Base-by-base conservation (phyloP, 257 asterid species). In the Scutellaria barbata region DNA sequence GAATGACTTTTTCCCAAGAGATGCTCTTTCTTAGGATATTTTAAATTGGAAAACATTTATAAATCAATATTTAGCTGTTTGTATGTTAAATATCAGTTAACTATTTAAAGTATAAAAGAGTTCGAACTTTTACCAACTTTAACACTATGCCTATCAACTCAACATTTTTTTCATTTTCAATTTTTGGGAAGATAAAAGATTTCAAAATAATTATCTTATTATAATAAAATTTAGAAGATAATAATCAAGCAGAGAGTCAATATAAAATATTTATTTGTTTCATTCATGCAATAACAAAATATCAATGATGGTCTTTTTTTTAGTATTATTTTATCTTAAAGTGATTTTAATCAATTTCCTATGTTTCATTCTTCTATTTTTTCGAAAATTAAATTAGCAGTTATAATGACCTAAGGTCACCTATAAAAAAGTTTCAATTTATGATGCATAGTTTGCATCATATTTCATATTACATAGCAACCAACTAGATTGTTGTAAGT, bases 381-480 rank as follows among this genome's bases (percentile, higher is more conserved):
- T 30, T 30, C 35, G 2, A 4, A 4, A 30, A n/a, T 22, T 22
- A 22, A 22, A 22, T 22, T 22, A 22, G 25, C 25, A 22, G 25
- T 22, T 22, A 66, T 22, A 3, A 66, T 30, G 45, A 47, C 30
- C 41, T 20, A 10, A 65, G 46, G 13, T 47, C 10, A n/a, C 33
- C 22, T 50, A 7, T 6, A 8, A 7, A 50, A 14, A 1, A 50
- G 11, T 25, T 50, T 50, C 25, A 14, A 5, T 51, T 16, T 51
- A 16, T 9, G 7, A 50, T 33, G 59, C 18, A 51, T 16, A 10
- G 30, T 35, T 14, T 9, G 8, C 25, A 45, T 45, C 22, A 33
- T 30, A 43, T 45, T 54, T 70, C 47, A 57, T 59, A 46, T 57
- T 55, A 9, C 37, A 14, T 25, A 47, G 17, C 58, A 61, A 12